Evolutionary conservation across 2,329 filamentous ascomycete species (phyloP).

Genomic region (Exophiala alcalophila): DNA sequence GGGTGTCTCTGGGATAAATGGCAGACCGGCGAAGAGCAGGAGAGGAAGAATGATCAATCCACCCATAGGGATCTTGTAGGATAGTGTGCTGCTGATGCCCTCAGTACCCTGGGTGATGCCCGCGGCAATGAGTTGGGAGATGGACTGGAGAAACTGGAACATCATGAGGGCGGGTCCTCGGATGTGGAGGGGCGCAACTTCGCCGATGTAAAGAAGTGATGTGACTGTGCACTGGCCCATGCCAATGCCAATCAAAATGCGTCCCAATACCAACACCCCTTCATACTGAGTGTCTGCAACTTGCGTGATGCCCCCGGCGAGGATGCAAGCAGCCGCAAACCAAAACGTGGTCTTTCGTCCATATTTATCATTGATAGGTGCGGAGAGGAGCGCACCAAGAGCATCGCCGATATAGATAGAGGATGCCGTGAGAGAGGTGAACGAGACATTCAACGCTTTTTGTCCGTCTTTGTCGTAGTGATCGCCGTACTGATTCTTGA

Average conservation of each 20-base stretch:
- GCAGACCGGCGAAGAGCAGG: slow-evolving; percentile 30
- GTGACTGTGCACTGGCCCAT: slow-evolving; percentile 36
- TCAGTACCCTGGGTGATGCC: slow-evolving; percentile 34
- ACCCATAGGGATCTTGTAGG: slow-evolving; percentile 34
- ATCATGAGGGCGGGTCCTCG: slow-evolving; percentile 33
- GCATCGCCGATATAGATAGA: slow-evolving; percentile 43
- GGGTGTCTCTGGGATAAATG: slow-evolving; percentile 33
- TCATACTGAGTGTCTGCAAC: slow-evolving; percentile 26
- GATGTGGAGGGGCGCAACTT: slow-evolving; percentile 32
- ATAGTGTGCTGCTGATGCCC: slow-evolving; percentile 26
- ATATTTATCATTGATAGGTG: slow-evolving; percentile 39
- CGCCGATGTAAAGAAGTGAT: slow-evolving; percentile 35
- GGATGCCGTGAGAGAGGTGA: slow-evolving; percentile 38
- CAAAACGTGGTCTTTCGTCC: slow-evolving; percentile 38
- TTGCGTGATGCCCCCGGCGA: slow-evolving; percentile 34
- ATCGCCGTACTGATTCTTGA: slow-evolving; percentile 31
- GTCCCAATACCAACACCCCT: slow-evolving; percentile 32
- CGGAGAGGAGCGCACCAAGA: slow-evolving; percentile 36
- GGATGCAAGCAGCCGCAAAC: slow-evolving; percentile 35
- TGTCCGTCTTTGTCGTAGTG: slow-evolving; percentile 22
- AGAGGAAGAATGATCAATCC: slow-evolving; percentile 31
- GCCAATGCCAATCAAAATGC: slow-evolving; percentile 33
- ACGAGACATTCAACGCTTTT: slow-evolving; percentile 27
- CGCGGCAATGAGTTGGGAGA: slow-evolving; percentile 32
- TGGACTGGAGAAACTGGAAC: slow-evolving; percentile 34